Conservation (phyloP, 257 asterid species). For the Nicotiana attenuata region DNA sequence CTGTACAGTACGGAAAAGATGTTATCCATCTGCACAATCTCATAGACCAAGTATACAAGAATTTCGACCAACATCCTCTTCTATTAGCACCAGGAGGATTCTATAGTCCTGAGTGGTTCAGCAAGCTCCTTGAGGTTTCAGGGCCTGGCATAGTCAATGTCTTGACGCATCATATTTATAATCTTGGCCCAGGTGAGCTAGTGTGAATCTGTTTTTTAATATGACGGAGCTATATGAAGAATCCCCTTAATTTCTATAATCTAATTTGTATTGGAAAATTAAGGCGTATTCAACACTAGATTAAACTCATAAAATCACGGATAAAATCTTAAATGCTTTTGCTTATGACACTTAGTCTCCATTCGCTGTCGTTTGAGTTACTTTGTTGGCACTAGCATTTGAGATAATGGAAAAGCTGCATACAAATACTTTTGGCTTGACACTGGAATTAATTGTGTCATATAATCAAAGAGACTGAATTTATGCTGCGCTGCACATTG, state of each 20-base stretch:
- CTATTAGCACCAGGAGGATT: constrained; percentile 92
- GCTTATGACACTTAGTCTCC: background rate
- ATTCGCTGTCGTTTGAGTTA: background rate
- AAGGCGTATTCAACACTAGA: background rate
- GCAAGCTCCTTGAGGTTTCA: constrained; percentile 56
- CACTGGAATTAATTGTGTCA: background rate
- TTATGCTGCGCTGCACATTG: background rate
- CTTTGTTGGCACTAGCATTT: background rate
- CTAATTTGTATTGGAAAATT: background rate
- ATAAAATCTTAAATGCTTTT: background rate
- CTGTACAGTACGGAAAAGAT: constrained; percentile 75
- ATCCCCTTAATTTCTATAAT: background rate
- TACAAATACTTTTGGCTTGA: background rate
- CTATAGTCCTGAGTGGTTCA: constrained; percentile 76
- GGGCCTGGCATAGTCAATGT: constrained; percentile 54
- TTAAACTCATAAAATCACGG: background rate
- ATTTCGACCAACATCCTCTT: constrained; percentile 37
- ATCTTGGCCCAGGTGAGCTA: constrained; percentile 71
- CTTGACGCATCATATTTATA: constrained; percentile 80
- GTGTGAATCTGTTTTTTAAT: background rate
- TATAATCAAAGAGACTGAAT: background rate
- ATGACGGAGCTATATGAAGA: background rate
- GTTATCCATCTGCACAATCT: constrained; percentile 38
- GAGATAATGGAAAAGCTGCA: background rate
- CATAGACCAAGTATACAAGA: constrained; percentile 41